These are phyloP conservation scores for Blastobotrys apis DNA, from an alignment of 1,139 yeast species.

Conservation along the genomic window DNA sequence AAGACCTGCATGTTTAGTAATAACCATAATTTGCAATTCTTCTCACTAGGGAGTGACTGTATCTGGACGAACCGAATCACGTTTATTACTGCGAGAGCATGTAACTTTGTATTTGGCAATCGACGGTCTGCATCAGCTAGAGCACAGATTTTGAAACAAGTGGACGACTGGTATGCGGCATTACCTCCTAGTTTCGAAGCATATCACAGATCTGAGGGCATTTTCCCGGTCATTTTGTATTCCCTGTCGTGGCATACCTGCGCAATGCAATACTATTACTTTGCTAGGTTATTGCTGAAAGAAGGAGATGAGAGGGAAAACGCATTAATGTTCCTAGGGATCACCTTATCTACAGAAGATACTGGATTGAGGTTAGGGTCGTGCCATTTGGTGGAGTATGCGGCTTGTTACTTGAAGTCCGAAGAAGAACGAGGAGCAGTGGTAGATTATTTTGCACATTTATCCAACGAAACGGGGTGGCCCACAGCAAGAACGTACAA, in stretches of 20 bases:
- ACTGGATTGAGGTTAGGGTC: slow-evolving; percentile 1
- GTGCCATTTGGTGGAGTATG: slow-evolving; percentile 5
- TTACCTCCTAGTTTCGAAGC: neutral
- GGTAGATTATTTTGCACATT: neutral
- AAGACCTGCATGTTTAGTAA: slow-evolving; percentile 5
- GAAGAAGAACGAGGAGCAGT: neutral
- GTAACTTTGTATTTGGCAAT: slow-evolving; percentile 5
- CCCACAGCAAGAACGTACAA: slow-evolving; percentile 5
- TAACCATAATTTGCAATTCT: slow-evolving; percentile 4
- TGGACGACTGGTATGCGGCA: slow-evolving; percentile 3
- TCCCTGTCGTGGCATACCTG: slow-evolving; percentile 8
- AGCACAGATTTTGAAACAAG: slow-evolving; percentile 5
- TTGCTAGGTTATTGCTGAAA: slow-evolving; percentile 3
- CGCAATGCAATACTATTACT: slow-evolving; percentile 8
- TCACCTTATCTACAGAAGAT: slow-evolving; percentile 1
- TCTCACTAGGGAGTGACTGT: slow-evolving; percentile 6
- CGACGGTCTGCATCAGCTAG: neutral
- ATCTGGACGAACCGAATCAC: slow-evolving; percentile 12
- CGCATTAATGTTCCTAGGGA: slow-evolving; percentile 3
- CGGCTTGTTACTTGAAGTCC: neutral
- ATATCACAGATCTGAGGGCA: neutral
- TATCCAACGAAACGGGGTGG: slow-evolving; percentile 7
- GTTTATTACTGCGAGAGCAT: slow-evolving; percentile 2
- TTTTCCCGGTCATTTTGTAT: slow-evolving; percentile 1
- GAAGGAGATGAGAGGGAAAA: slow-evolving; percentile 3